These are phyloP conservation scores for Albophoma yamanashiensis DNA, from an alignment of 2,329 filamentous ascomycete genomes.

Conservation along the genomic window DNA sequence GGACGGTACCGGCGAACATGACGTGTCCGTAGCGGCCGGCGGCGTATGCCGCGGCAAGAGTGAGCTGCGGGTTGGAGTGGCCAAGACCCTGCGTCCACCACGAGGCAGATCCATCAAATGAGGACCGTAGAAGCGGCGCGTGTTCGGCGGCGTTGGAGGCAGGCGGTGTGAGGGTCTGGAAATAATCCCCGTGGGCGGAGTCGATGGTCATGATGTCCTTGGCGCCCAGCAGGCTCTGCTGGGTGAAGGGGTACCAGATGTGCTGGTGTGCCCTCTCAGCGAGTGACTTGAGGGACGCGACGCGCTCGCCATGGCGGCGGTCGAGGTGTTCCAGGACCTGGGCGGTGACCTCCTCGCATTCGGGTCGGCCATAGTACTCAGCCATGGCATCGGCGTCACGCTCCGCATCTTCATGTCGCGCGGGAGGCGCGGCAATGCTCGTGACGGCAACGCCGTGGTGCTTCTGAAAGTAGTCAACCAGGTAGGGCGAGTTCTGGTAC, in stretches of 20 bases:
- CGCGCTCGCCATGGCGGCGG: conserved; percentile 40
- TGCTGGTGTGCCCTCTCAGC: conserved; percentile 45
- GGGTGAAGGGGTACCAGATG: conserved; percentile 85
- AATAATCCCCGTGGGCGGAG: conserved; percentile 69
- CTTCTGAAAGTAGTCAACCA: conserved; percentile 55
- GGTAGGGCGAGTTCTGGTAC: conserved; percentile 59
- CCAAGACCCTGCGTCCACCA: conserved; percentile 91
- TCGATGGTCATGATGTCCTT: conserved; percentile 65
- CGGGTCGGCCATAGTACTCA: conserved; percentile 49
- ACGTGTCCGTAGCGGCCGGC: conserved; percentile 79
- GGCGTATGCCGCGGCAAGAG: conserved; percentile 68
- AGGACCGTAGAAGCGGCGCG: conserved; percentile 28
- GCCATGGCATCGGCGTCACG: conserved; percentile 48
- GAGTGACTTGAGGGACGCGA: conserved; percentile 51
- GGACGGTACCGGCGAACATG: conserved; percentile 76
- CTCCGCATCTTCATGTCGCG: conserved; percentile 21
- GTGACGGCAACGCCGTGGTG: conserved; percentile 46
- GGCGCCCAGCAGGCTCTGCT: conserved; percentile 54
- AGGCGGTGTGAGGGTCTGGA: conserved; percentile 42
- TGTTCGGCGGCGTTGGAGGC: background rate
- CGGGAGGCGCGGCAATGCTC: conserved; percentile 49
- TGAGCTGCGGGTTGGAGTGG: conserved; percentile 61
- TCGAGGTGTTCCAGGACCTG: conserved; percentile 41
- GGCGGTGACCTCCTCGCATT: conserved; percentile 24
- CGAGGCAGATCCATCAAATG: conserved; percentile 75